Evolutionary conservation across 106 monocot genomes (phyloP), one percentile per base, ranked within the genome.

Genomic region (Allium cepa): DNA sequence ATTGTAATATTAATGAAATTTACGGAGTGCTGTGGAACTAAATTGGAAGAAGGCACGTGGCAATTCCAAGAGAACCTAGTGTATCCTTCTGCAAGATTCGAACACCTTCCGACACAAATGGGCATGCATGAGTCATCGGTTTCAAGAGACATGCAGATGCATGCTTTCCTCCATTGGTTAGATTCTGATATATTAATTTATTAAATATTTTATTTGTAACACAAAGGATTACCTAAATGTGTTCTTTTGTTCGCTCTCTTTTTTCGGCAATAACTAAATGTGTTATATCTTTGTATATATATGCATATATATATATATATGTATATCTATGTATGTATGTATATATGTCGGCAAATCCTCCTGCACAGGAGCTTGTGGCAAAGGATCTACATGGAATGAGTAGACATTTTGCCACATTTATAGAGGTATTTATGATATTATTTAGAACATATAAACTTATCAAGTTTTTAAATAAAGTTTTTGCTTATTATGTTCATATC

Each of bases 371-470:
- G 62, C 55, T 79, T 11, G 62, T 69, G 13, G 69, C 73, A 1
- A 74, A 74, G 50, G 79, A 79, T 64, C 6, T 79, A 17, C 73
- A 79, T 74, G 79, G 63, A 10, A 7, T 11, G 58, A 64, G 17
- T 79, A 73, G 79, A 56, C 6, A 7, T 79, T 79, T n/a, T 57
- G 69, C 17, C 79, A 79, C 70, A 73, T 70, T 17, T 73, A 63
- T 64, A 73, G 73, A 11, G 79, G 79, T 63, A 72, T 60, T 66
- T 52, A 22, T 22, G 22, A 22, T 22, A 22, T 22, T 22, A 22
- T 22, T 0, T 0, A 22, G 22, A 22, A 22, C 22, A 22, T 22
- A 22, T 22, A 22, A 22, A 22, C 22, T 22, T 22, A 22, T 22
- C 22, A 1, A 22, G 1, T 0, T 22, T 22, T 22, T 22, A 22